Percentiles rank a stretch among this genome's conserved stretches.
Conservation (phyloP, 345 rosid species). For the Salix udensis region DNA sequence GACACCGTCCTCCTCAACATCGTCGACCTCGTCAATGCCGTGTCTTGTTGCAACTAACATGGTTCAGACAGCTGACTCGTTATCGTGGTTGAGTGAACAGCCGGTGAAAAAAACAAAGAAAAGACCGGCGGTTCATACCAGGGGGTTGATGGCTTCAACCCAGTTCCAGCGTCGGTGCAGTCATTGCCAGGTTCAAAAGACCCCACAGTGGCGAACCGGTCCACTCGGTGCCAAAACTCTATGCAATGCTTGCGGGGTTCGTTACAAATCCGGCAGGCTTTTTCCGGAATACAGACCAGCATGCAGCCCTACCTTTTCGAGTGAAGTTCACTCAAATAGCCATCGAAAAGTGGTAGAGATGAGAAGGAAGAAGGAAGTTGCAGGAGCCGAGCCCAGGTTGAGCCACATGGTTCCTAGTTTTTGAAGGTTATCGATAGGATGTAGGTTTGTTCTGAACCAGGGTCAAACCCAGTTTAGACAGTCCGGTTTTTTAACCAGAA, state of each 20-base stretch:
- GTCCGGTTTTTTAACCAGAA: not conserved
- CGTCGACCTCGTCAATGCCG: constrained; percentile 13
- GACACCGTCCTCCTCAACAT: constrained; percentile 22
- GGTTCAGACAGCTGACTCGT: constrained; percentile 2
- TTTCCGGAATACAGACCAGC: constrained; percentile 62
- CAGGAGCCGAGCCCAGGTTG: constrained; percentile 20
- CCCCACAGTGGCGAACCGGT: constrained; percentile 67
- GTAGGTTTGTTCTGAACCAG: not conserved
- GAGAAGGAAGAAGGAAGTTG: constrained; percentile 36
- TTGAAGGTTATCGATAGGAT: constrained; percentile 17
- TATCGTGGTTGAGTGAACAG: constrained; percentile 13
- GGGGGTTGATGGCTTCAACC: constrained; percentile 7
- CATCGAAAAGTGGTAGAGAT: constrained; percentile 56
- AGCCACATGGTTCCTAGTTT: constrained; percentile 30
- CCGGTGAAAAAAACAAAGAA: constrained; percentile 34
- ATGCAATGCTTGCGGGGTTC: constrained; percentile 62
- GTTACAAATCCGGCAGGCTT: constrained; percentile 59
- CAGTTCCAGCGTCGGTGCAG: constrained; percentile 44
- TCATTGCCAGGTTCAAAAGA: constrained; percentile 53
- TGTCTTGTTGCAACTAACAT: not conserved
- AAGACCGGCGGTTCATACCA: constrained; percentile 21
- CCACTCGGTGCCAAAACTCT: constrained; percentile 55
- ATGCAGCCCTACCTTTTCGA: constrained; percentile 53
- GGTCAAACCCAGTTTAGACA: constrained; percentile 10
- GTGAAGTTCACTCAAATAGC: constrained; percentile 45